These are phyloP conservation scores for Crassisporium funariophilum DNA, from an alignment of 768 basidiomycete genomes.

Conservation along the genomic window DNA sequence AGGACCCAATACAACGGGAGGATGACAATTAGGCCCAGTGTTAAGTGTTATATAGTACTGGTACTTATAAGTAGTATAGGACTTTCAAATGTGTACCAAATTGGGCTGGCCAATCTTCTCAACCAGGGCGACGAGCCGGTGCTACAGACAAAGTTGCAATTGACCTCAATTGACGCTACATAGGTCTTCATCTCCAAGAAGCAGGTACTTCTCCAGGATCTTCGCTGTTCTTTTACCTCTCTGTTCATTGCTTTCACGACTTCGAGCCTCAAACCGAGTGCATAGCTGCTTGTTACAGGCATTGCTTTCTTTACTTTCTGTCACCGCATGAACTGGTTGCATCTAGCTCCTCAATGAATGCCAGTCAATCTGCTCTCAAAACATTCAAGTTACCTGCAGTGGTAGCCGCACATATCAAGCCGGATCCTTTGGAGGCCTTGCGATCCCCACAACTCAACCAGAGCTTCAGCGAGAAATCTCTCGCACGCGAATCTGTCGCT, in stretches of 20 bases:
- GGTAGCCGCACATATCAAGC: conserved; percentile 19
- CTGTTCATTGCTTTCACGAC: too few relatives aligned
- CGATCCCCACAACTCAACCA: conserved; percentile 48
- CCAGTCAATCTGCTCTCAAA: conserved; percentile 22
- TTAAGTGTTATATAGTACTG: background rate
- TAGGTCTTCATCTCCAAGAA: background rate
- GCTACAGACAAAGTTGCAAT: background rate
- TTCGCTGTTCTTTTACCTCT: too few relatives aligned
- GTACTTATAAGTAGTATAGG: background rate
- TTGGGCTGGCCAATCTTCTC: too few relatives aligned
- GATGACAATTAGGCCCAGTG: too few relatives aligned
- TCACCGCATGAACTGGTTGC: conserved; percentile 18
- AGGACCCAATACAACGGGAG: too few relatives aligned
- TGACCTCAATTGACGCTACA: background rate
- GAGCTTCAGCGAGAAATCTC: conserved; percentile 27
- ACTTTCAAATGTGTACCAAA: too few relatives aligned
- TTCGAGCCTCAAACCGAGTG: too few relatives aligned
- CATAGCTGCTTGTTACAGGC: too few relatives aligned
- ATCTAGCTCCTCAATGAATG: conserved; percentile 13
- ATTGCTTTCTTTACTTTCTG: too few relatives aligned
- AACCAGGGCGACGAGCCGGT: too few relatives aligned
- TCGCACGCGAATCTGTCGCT: conserved; percentile 45
- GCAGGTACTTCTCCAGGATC: conserved; percentile 3
- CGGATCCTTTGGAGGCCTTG: conserved; percentile 44
- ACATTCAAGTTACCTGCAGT: conserved; percentile 24